Evolutionary conservation across 257 asterid genomes (phyloP).

Genomic region (Henckelia pumila): DNA sequence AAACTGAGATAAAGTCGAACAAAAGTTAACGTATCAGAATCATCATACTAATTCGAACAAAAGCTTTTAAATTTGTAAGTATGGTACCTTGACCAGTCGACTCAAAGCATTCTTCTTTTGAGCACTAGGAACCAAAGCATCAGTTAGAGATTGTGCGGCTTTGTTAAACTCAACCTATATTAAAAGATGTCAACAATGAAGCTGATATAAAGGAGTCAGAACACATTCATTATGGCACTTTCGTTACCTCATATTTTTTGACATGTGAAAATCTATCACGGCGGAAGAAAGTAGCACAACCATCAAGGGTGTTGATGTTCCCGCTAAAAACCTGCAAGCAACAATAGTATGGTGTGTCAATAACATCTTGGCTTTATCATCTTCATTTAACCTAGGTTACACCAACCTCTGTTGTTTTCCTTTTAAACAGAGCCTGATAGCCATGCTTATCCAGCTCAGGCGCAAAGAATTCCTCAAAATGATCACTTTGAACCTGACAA

Average conservation of each 20-base stretch:
- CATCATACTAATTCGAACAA: not conserved
- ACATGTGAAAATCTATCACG: conserved; percentile 94
- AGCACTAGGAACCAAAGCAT: conserved; percentile 71
- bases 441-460: conserved; percentile 99
- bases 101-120: conserved; percentile 75
- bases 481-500: conserved; percentile 85
- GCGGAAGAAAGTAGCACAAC: conserved; percentile 98
- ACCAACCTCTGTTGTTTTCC: conserved; percentile 86
- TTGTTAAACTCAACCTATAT: conserved; percentile 93
- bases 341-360: conserved; percentile 19
- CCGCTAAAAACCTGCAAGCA: conserved; percentile 65
- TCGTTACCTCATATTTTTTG: conserved; percentile 85
- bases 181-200: conserved; percentile 17
- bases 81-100: conserved; percentile 79
- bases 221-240: conserved; percentile 18
- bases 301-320: conserved; percentile 56
- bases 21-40: not conserved
- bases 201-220: conserved; percentile 18
- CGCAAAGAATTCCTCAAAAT: conserved; percentile 86
- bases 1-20: conserved; percentile 8
- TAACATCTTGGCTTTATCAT: conserved; percentile 18
- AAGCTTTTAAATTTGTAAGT: conserved; percentile 4
- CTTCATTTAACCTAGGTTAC: conserved; percentile 19
- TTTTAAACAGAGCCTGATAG: conserved; percentile 78
- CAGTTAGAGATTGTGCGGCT: conserved; percentile 95